Base-by-base conservation (phyloP, 768 basidiomycete genomes). In the Boletus coccyginus region DNA sequence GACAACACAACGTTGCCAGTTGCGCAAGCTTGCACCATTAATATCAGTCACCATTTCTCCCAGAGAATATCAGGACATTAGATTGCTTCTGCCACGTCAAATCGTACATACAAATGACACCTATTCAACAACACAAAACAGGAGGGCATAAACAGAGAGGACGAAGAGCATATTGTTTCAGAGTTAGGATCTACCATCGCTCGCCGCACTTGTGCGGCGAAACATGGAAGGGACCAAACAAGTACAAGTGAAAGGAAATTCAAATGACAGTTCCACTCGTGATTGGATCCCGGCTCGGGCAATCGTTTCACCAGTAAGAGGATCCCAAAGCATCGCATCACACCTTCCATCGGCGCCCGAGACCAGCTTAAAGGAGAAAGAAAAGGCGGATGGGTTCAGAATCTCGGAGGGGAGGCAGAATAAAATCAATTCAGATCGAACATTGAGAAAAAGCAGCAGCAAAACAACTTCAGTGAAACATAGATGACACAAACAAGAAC, bases 341-440 rank as follows among this genome's bases (percentile, higher is more conserved):
- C 66, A 59, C 55, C 24, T 46, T 48, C 53, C 43, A 52, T 27
- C 61, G 39, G 50, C 32, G 50, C 33, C 35, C 44, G 33, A 56
- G 69, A 67, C 63, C 63, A 56, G 32, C 29, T 73, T 71, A 62
- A 61, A 69, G 70, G 67, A 66, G 54, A 73, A 73, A 73, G 43
- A 70, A 62, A 55, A 51, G 56, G 49, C 61, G 61, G 61, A 62
- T 54, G 56, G 36, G 39, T 55, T 55, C 42, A 55, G 24, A 46
- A 52, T 55, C 62, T 65, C 57, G 35, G 52, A 61, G 63, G 57
- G 53, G 61, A 67, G 52, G 55, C 63, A 64, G 67, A 68, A 60
- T 50, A 62, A 27, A 59, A 45, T 63, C 71, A 62, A 68, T 60
- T 66, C 57, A 55, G 60, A 61, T 32, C 55, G 50, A 62, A 36